Evolutionary conservation across 768 basidiomycete species (phyloP).

Genomic region (Hysterangium stoloniferum): DNA sequence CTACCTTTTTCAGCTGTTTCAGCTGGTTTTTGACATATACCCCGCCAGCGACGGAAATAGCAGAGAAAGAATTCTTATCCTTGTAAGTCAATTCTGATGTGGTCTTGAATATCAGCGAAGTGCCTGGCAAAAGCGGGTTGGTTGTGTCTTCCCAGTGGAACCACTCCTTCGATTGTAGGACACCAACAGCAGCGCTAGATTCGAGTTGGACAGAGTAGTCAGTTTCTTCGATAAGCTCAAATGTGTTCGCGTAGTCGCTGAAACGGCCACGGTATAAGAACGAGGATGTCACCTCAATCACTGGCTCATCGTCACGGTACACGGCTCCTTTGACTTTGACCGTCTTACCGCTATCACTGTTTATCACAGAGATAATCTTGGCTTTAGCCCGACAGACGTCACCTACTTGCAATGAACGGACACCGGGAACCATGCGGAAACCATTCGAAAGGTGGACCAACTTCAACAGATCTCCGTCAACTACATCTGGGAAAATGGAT

Average conservation of each 20-base stretch:
- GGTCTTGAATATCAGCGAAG: constrained; percentile 82
- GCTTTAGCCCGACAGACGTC: constrained; percentile 90
- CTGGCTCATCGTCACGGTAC: constrained; percentile 63
- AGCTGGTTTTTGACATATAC: constrained; percentile 84
- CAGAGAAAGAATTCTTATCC: constrained; percentile 77
- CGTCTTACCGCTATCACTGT: constrained; percentile 85
- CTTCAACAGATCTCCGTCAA: constrained; percentile 92
- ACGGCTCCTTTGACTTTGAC: constrained; percentile 87
- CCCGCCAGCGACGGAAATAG: constrained; percentile 75
- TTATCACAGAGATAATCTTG: constrained; percentile 80
- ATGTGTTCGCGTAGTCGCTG: constrained; percentile 90
- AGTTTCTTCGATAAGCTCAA: constrained; percentile 84
- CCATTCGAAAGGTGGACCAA: constrained; percentile 97
- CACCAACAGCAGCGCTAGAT: constrained; percentile 77
- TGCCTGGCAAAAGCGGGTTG: constrained; percentile 69
- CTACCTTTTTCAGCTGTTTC: constrained; percentile 84
- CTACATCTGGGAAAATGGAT: constrained; percentile 85
- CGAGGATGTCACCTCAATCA: constrained; percentile 89
- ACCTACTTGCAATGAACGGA: constrained; percentile 68
- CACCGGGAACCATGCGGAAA: constrained; percentile 81
- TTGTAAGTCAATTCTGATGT: constrained; percentile 86
- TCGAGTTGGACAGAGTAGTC: constrained; percentile 76
- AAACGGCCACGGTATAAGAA: constrained; percentile 98
- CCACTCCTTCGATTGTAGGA: constrained; percentile 95
- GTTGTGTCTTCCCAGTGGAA: constrained; percentile 89